Conservation (phyloP, 495 filamentous ascomycete species). For the Lasiosphaeris hirsuta region DNA sequence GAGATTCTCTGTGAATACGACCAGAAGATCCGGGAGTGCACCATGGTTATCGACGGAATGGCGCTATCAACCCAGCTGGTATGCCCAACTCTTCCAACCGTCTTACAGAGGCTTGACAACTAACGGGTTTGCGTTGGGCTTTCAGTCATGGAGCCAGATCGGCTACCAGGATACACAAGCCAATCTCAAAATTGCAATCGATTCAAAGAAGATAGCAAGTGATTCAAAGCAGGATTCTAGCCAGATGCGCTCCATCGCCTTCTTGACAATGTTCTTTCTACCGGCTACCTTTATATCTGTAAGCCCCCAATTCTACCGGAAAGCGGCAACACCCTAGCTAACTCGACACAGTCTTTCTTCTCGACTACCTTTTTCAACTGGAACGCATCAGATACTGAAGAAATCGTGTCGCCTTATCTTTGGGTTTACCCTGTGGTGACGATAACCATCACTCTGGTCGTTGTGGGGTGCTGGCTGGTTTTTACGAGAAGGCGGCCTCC, state of each 20-base stretch:
- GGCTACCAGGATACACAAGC: slow-evolving; percentile 20
- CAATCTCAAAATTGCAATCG: slow-evolving; percentile 27
- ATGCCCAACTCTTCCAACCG: not conserved
- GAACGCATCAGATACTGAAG: not conserved
- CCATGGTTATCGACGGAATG: slow-evolving; percentile 38
- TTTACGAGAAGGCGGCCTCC: not conserved
- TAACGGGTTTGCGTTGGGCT: slow-evolving; percentile 1
- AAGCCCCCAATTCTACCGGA: not conserved
- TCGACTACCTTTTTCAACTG: slow-evolving; percentile 1
- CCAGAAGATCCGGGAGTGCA: slow-evolving; percentile 37
- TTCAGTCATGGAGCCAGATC: slow-evolving; percentile 10
- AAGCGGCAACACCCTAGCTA: not conserved
- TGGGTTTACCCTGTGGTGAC: slow-evolving; percentile 3
- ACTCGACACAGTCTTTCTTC: not conserved
- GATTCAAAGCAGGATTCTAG: slow-evolving; percentile 23
- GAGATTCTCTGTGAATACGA: slow-evolving; percentile 26
- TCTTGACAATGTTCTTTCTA: slow-evolving; percentile 20
- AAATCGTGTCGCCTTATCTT: not conserved
- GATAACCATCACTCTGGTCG: not conserved
- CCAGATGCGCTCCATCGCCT: slow-evolving; percentile 29
- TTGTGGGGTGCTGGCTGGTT: not conserved
- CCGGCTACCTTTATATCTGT: slow-evolving; percentile 17
- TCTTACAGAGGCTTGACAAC: not conserved
- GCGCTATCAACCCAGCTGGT: slow-evolving; percentile 39
- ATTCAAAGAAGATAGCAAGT: slow-evolving; percentile 10